Conservation (phyloP, 1,284 basidiomycete species). For the Ceratobasidium sp. region DNA sequence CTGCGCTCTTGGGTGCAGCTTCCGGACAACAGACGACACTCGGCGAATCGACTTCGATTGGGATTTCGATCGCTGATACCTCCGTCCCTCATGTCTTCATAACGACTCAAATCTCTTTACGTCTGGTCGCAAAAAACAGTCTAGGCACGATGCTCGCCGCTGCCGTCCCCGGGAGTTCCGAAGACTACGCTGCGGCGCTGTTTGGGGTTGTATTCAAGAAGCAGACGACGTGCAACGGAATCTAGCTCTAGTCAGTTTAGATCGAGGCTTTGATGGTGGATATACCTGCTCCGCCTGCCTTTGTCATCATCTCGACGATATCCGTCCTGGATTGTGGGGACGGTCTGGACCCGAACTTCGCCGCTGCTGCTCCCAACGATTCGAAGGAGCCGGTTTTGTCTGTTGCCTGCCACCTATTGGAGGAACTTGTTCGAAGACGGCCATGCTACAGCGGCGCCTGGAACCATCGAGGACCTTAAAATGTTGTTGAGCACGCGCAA, state of each 20-base stretch:
- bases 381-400: conserved; percentile 81
- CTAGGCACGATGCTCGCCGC: too few relatives aligned
- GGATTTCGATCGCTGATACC: conserved; percentile 71
- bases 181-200: too few relatives aligned
- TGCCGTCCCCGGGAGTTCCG: too few relatives aligned
- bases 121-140: too few relatives aligned
- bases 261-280: too few relatives aligned
- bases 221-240: too few relatives aligned
- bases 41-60: conserved; percentile 80
- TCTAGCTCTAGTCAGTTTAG: too few relatives aligned
- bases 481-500: conserved; percentile 89
- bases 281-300: conserved; percentile 71
- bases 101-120: too few relatives aligned
- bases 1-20: conserved; percentile 92
- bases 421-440: conserved; percentile 94
- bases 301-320: conserved; percentile 91
- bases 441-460: conserved; percentile 82
- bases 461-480: conserved; percentile 92
- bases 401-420: conserved; percentile 92
- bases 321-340: conserved; percentile 77
- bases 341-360: conserved; percentile 76
- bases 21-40: conserved; percentile 82
- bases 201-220: too few relatives aligned
- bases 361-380: conserved; percentile 60
- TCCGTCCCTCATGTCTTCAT: too few relatives aligned